Conservation (phyloP, 2,329 filamentous ascomycete genomes). For the Verticillium nubilum region DNA sequence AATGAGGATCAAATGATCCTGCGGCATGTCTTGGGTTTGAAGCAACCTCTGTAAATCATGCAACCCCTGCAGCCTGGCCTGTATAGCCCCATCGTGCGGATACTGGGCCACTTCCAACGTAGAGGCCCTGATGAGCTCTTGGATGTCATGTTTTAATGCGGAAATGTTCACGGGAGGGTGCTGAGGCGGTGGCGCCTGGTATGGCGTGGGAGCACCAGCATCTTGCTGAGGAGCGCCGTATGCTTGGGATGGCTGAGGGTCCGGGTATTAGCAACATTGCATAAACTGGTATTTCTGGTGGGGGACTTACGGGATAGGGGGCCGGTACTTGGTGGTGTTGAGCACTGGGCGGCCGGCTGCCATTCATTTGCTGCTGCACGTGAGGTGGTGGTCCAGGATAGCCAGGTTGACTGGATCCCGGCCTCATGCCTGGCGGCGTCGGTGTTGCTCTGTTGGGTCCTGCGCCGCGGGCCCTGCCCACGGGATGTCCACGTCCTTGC, state of each 20-base stretch:
- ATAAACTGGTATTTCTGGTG: neutral
- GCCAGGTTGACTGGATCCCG: slow-evolving; percentile 24
- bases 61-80: slow-evolving; percentile 77
- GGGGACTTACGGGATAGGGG: slow-evolving; percentile 1
- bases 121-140: slow-evolving; percentile 67
- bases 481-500: slow-evolving; percentile 21
- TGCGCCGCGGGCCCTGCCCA: slow-evolving; percentile 14
- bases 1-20: slow-evolving; percentile 78
- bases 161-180: slow-evolving; percentile 30
- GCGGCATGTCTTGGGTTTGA: slow-evolving; percentile 69
- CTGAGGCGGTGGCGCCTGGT: neutral
- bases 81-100: slow-evolving; percentile 69
- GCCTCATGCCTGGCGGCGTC: slow-evolving; percentile 58
- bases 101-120: slow-evolving; percentile 70
- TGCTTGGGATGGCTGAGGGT: neutral
- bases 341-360: slow-evolving; percentile 15
- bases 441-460: slow-evolving; percentile 66
- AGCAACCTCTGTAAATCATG: slow-evolving; percentile 79
- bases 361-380: slow-evolving; percentile 22
- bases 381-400: slow-evolving; percentile 31
- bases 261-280: neutral
- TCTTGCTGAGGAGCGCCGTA: neutral
- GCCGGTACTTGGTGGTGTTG: slow-evolving; percentile 5
- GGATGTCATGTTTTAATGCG: slow-evolving; percentile 76
- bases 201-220: neutral